phyloP scores from a whole-genome alignment of 495 filamentous ascomycete genomes.

The Penicillium soppii region DNA sequence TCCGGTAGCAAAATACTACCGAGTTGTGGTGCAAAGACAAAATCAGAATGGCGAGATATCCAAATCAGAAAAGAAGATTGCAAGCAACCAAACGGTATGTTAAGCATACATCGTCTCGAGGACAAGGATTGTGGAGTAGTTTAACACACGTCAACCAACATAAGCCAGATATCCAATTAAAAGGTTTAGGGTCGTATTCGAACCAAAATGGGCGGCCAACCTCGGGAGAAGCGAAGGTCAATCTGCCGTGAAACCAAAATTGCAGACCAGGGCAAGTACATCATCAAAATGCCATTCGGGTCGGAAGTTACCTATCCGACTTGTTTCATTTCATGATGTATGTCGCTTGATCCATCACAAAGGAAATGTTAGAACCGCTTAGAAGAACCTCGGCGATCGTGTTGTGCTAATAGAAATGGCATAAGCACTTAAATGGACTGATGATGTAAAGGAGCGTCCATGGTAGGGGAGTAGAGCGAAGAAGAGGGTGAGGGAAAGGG shows the following conservation, averaged over 20 bases:
- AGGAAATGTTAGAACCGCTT: constrained; percentile 20
- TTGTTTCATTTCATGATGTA: constrained; percentile 25
- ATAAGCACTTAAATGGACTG: constrained; percentile 13
- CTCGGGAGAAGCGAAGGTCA: constrained; percentile 42
- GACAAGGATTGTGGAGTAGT: constrained; percentile 19
- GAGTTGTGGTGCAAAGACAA: constrained; percentile 19
- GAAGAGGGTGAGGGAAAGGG: constrained; percentile 1
- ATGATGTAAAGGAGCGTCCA: no score
- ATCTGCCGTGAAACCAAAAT: constrained; percentile 28
- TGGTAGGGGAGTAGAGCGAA: neutral
- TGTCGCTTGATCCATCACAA: constrained; percentile 25
- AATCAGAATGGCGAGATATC: constrained; percentile 11
- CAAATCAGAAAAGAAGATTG: constrained; percentile 13
- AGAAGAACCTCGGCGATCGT: constrained; percentile 43
- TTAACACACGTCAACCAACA: constrained; percentile 23
- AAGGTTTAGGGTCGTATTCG: constrained; percentile 28
- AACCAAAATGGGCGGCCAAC: constrained; percentile 44
- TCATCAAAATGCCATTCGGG: constrained; percentile 36
- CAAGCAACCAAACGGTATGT: neutral
- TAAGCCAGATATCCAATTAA: constrained; percentile 25
- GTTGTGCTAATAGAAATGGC: constrained; percentile 27
- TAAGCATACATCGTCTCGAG: neutral
- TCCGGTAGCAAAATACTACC: neutral
- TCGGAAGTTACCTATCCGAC: constrained; percentile 18
- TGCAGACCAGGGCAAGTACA: constrained; percentile 16